These are phyloP conservation scores for Brasilioporus rufonigricans DNA, from an alignment of 768 basidiomycete species.

Conservation along the genomic window DNA sequence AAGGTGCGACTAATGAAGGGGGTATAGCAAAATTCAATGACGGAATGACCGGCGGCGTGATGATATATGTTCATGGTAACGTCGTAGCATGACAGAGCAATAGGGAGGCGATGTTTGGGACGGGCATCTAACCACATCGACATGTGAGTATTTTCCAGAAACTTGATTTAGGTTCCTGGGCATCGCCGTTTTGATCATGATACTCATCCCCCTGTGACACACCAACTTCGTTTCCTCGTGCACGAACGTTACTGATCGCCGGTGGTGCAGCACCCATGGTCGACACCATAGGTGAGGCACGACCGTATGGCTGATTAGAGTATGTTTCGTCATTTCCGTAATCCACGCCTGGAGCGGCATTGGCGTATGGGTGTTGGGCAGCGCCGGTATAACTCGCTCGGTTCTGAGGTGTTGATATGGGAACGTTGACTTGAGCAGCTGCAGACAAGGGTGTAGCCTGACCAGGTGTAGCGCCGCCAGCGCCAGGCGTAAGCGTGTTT, in stretches of 20 bases:
- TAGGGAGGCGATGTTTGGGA: conserved; percentile 13
- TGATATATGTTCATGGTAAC: conserved; percentile 27
- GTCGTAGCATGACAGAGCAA: conserved; percentile 18
- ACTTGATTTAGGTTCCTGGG: conserved; percentile 49
- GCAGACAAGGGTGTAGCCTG: conserved; percentile 70
- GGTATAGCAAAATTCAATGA: conserved; percentile 39
- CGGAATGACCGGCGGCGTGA: conserved; percentile 34
- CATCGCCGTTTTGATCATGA: conserved; percentile 53
- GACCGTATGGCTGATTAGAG: conserved; percentile 64
- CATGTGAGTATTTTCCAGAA: conserved; percentile 75
- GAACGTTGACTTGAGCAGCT: conserved; percentile 72
- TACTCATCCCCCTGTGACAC: conserved; percentile 61
- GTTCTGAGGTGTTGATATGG: conserved; percentile 53
- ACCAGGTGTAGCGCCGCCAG: conserved; percentile 45
- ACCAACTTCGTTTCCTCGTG: conserved; percentile 66
- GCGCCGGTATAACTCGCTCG: conserved; percentile 42
- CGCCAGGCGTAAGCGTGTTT: conserved; percentile 54
- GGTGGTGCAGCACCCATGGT: conserved; percentile 66
- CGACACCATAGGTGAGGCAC: conserved; percentile 80
- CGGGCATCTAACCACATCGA: conserved; percentile 56
- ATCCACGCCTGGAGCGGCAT: conserved; percentile 56
- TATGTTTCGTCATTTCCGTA: conserved; percentile 60
- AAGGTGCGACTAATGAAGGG: conserved; percentile 32
- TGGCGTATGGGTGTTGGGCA: conserved; percentile 70
- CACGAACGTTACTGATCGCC: conserved; percentile 70